Conservation (phyloP, 495 filamentous ascomycete genomes). For the Podospora pseudocomata region DNA sequence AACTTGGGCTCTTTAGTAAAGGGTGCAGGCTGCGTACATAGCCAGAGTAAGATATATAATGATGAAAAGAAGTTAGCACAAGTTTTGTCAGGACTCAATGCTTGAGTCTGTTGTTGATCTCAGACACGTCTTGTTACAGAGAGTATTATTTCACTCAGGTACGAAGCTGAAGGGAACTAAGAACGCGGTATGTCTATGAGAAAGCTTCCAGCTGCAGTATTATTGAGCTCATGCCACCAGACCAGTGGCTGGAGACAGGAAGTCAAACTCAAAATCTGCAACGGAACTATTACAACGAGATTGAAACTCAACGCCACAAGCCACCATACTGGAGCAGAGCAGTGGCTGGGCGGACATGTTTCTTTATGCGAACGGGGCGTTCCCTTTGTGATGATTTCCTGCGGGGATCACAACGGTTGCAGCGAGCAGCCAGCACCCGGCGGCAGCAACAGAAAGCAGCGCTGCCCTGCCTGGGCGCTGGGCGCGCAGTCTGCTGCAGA, state of each 20-base stretch:
- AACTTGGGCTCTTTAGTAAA: background rate
- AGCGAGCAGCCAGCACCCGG: background rate
- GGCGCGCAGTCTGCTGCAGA: background rate
- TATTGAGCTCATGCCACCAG: too few relatives aligned
- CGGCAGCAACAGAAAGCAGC: conserved; percentile 4
- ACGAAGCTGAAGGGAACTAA: too few relatives aligned
- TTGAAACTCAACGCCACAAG: background rate
- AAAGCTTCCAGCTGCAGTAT: too few relatives aligned
- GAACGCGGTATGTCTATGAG: too few relatives aligned
- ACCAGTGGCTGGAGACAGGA: too few relatives aligned
- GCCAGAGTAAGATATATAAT: background rate
- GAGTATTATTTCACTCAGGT: too few relatives aligned
- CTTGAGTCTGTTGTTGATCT: too few relatives aligned
- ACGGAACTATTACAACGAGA: background rate
- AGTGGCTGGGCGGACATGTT: background rate
- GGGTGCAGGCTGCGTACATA: background rate
- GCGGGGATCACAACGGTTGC: background rate
- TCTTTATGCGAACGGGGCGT: conserved; percentile 1
- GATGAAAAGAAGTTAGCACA: background rate
- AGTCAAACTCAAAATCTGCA: background rate
- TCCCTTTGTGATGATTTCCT: background rate
- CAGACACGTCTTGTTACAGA: too few relatives aligned
- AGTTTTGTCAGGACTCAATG: background rate
- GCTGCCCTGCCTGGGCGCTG: background rate
- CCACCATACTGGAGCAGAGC: background rate